Percentiles rank a stretch among this genome's conserved stretches.
phyloP scores from a whole-genome alignment of 352 stramenopile genomes.

The Globisporangium spiculum region DNA sequence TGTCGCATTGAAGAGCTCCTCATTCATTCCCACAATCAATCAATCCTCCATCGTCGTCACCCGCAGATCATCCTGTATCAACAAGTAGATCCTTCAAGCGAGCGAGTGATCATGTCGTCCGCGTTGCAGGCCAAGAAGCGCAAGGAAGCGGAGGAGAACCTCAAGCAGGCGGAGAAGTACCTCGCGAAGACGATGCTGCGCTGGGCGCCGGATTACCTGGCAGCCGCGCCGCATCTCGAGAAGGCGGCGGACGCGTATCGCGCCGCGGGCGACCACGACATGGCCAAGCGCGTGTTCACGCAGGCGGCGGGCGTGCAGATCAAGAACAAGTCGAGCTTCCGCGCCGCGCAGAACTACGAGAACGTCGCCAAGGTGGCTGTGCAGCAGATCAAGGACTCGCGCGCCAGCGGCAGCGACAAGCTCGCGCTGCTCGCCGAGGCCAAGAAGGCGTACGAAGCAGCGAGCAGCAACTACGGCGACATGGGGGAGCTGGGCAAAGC shows the following conservation, averaged over 20 bases:
- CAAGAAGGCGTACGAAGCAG: slow-evolving; percentile 56
- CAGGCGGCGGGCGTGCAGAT: slow-evolving; percentile 60
- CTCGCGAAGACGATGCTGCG: slow-evolving; percentile 68
- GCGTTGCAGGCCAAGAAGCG: slow-evolving; percentile 50
- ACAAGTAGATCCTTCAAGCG: background rate
- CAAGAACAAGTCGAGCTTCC: slow-evolving; percentile 75
- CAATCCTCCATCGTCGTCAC: background rate
- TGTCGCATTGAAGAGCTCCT: background rate
- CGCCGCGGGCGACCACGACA: slow-evolving; percentile 57
- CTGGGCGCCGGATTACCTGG: slow-evolving; percentile 64
- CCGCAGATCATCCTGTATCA: background rate
- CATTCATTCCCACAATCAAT: background rate
- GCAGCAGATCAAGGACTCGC: slow-evolving; percentile 68
- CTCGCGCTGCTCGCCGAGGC: slow-evolving; percentile 43
- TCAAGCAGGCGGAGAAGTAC: slow-evolving; percentile 58
- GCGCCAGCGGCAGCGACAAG: slow-evolving; percentile 22
- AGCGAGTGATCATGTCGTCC: slow-evolving; percentile 4
- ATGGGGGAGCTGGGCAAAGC: slow-evolving; percentile 84
- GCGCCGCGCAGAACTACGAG: slow-evolving; percentile 68
- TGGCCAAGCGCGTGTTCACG: slow-evolving; percentile 52
- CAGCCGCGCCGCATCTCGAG: slow-evolving; percentile 63
- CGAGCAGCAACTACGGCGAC: slow-evolving; percentile 66
- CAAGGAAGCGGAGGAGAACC: slow-evolving; percentile 41
- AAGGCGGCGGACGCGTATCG: slow-evolving; percentile 73
- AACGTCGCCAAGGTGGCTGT: slow-evolving; percentile 69